A percentile compares a stretch with the other conserved stretches of the same genome.
These are phyloP conservation scores for Phlebiopsis flavidoalba DNA, from an alignment of 768 basidiomycete species.

Conservation along the genomic window DNA sequence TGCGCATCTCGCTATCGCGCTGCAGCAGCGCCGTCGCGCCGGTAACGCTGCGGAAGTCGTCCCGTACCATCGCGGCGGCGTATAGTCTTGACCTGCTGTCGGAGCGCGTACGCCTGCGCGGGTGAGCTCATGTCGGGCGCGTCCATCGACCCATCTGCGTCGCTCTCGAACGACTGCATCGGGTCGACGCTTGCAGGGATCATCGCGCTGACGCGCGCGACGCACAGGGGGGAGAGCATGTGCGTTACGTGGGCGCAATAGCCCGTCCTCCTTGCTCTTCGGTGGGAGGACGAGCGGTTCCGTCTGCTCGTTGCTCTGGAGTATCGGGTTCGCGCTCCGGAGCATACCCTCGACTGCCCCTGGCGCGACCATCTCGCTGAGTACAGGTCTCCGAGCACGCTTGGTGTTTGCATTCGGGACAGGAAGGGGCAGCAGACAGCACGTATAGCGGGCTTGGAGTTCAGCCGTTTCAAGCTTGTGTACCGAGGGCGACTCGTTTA, in stretches of 20 bases:
- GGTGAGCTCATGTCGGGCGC: conserved; percentile 68
- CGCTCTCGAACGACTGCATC: conserved; percentile 32
- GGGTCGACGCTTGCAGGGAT: conserved; percentile 31
- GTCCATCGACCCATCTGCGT: conserved; percentile 25
- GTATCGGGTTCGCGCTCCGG: conserved; percentile 39
- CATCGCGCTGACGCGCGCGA: conserved; percentile 74
- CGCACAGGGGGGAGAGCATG: conserved; percentile 46
- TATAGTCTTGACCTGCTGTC: conserved; percentile 74
- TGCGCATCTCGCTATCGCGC: conserved; percentile 28
- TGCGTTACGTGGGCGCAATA: neutral
- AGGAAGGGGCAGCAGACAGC: conserved; percentile 42
- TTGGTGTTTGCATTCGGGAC: conserved; percentile 43
- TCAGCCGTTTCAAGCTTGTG: conserved; percentile 41
- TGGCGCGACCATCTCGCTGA: conserved; percentile 58
- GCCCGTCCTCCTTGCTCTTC: conserved; percentile 3
- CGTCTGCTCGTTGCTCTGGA: conserved; percentile 18
- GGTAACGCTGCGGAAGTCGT: conserved; percentile 73
- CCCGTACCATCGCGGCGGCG: conserved; percentile 77
- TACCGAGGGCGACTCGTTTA: conserved; percentile 40
- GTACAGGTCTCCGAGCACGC: conserved; percentile 58
- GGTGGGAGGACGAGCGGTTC: conserved; percentile 2
- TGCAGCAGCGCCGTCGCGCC: conserved; percentile 51
- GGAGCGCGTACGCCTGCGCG: conserved; percentile 73
- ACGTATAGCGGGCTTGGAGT: conserved; percentile 43
- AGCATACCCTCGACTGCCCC: conserved; percentile 29